A percentile compares a stretch with the other conserved stretches of the same genome.
These are phyloP conservation scores for Neurospora sp. DNA, from an alignment of 495 filamentous ascomycete species.

Conservation along the genomic window DNA sequence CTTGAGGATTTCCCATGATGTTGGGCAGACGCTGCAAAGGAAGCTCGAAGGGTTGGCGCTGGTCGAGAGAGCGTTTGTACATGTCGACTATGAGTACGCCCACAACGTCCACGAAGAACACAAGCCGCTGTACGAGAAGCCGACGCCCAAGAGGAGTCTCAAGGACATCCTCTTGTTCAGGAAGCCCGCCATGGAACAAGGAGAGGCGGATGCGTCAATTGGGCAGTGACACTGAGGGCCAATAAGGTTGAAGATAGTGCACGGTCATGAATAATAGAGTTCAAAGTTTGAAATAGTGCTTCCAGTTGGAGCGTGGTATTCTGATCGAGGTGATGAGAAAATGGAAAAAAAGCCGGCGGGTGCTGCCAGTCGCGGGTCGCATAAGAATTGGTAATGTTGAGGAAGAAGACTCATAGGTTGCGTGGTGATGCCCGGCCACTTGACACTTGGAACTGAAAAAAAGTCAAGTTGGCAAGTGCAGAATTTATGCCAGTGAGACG, in stretches of 20 bases:
- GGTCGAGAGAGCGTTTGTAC: conserved; percentile 48
- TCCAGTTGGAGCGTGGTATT: no score
- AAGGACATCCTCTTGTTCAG: conserved; percentile 31
- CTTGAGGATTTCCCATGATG: conserved; percentile 43
- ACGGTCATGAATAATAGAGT: no score
- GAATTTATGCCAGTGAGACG: not conserved
- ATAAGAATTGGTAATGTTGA: not conserved
- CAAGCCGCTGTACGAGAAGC: conserved; percentile 40
- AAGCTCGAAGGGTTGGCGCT: conserved; percentile 45
- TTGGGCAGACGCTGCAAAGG: conserved; percentile 41
- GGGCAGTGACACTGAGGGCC: not conserved
- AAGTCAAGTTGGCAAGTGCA: not conserved
- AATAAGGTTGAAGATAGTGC: no score
- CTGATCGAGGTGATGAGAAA: no score
- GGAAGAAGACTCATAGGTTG: not conserved
- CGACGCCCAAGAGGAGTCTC: conserved; percentile 18
- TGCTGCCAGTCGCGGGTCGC: no score
- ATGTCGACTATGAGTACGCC: conserved; percentile 44
- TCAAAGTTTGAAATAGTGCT: no score
- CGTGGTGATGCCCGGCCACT: not conserved
- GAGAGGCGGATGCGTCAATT: not conserved
- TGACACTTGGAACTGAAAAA: not conserved
- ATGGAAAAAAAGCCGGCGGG: no score
- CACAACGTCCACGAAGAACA: conserved; percentile 44
- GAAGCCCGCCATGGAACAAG: conserved; percentile 21